Conservation (phyloP, 2,329 filamentous ascomycete species). For the Rhinocladiella similis region DNA sequence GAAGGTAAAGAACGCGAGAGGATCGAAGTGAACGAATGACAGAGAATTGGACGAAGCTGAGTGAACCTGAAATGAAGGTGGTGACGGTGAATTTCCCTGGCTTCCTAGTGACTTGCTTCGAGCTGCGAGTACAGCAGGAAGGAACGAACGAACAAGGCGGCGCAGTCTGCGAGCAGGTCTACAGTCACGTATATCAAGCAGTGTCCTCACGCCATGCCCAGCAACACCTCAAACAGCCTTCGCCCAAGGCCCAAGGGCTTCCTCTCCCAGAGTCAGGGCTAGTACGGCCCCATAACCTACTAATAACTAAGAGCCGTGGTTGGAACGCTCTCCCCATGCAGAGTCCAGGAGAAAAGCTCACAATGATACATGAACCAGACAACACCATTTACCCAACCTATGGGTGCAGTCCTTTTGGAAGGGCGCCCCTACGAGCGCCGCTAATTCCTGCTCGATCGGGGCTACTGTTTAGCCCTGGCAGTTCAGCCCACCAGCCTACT, state of each 20-base stretch:
- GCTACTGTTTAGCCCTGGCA: too few species aligned
- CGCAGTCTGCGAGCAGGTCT: too few species aligned
- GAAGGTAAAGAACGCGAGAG: not conserved
- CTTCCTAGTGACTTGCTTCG: too few species aligned
- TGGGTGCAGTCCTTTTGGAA: too few species aligned
- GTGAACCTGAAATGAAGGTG: constrained; percentile 9
- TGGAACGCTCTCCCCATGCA: constrained; percentile 3
- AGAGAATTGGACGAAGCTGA: not conserved
- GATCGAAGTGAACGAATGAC: constrained; percentile 3
- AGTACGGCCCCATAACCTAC: not conserved
- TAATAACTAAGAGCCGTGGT: too few species aligned
- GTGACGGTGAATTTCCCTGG: not conserved
- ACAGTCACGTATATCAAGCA: too few species aligned
- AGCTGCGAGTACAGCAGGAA: not conserved
- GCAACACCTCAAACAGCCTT: not conserved
- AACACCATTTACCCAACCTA: too few species aligned
- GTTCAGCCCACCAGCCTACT: too few species aligned
- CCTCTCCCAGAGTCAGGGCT: not conserved
- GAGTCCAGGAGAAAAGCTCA: constrained; percentile 12
- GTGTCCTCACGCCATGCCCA: not conserved
- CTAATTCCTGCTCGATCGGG: not conserved
- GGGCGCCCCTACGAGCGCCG: not conserved
- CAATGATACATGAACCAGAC: not conserved
- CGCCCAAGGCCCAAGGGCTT: not conserved
- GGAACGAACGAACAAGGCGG: not conserved